These are phyloP conservation scores for Flaveria linearis DNA, from an alignment of 129 eudicot genomes.

Conservation along the genomic window DNA sequence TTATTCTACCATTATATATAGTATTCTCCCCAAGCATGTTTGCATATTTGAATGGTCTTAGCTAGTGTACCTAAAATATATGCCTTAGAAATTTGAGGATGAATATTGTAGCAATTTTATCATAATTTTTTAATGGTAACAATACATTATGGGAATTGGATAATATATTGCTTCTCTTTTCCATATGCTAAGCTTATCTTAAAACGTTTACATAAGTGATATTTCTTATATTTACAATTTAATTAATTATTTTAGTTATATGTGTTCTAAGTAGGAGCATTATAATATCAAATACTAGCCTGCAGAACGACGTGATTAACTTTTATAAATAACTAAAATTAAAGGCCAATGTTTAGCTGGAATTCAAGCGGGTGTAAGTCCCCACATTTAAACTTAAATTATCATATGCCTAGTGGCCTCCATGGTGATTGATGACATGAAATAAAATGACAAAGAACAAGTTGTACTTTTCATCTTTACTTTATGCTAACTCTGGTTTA, in stretches of 20 bases:
- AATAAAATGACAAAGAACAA: constrained; percentile 34
- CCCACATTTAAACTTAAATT: constrained; percentile 15
- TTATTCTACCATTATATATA: constrained; percentile 20
- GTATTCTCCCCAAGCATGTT: constrained; percentile 17
- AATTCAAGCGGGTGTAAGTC: constrained; percentile 19
- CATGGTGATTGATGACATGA: constrained; percentile 11
- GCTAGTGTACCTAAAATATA: constrained; percentile 3
- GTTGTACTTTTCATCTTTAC: constrained; percentile 24
- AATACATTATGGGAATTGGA: neutral
- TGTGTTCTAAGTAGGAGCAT: neutral
- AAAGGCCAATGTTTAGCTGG: constrained; percentile 11
- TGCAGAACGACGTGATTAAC: neutral
- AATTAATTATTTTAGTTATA: neutral
- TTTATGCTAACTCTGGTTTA: constrained; percentile 10
- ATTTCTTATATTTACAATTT: neutral
- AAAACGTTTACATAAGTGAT: neutral
- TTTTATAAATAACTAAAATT: neutral
- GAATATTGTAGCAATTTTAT: neutral
- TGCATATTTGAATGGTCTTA: constrained; percentile 29
- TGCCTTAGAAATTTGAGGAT: neutral
- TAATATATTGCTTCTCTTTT: neutral
- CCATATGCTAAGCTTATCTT: neutral
- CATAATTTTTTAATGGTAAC: neutral
- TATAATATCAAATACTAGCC: constrained; percentile 12
- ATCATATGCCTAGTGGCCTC: constrained; percentile 16